These are phyloP conservation scores for Malassezia pachydermatis DNA, from an alignment of 1,284 basidiomycete species.

Conservation along the genomic window DNA sequence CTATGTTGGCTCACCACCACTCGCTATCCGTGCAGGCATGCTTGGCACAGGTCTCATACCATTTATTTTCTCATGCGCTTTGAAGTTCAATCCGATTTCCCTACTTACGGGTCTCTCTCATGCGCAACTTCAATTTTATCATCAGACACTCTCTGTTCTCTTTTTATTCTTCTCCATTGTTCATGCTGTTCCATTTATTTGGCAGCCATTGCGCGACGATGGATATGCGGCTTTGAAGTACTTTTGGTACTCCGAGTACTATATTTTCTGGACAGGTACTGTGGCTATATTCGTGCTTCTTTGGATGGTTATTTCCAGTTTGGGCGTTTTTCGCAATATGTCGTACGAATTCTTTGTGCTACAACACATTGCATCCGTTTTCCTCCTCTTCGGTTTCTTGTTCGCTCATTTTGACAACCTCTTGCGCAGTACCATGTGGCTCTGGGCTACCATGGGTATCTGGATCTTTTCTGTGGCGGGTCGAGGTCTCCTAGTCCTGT, in stretches of 20 bases:
- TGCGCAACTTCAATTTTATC: conserved; percentile 38
- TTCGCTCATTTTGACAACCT: conserved; percentile 14
- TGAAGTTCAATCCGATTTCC: conserved; percentile 40
- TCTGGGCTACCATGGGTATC: conserved; percentile 12
- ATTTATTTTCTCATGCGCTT: conserved; percentile 29
- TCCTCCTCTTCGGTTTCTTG: conserved; percentile 26
- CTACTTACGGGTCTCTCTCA: conserved; percentile 33
- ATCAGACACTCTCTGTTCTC: conserved; percentile 36
- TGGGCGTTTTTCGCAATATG: conserved; percentile 26
- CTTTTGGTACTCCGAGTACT: conserved; percentile 19
- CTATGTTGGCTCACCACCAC: conserved; percentile 29
- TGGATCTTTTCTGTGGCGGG: conserved; percentile 8
- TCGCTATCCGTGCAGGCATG: conserved; percentile 35
- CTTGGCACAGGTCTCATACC: conserved; percentile 36
- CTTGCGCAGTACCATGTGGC: not conserved
- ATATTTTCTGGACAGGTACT: conserved; percentile 32
- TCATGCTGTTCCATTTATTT: conserved; percentile 38
- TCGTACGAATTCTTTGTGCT: conserved; percentile 43
- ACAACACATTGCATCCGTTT: conserved; percentile 29
- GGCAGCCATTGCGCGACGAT: conserved; percentile 25
- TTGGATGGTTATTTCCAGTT: conserved; percentile 28
- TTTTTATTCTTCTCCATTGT: conserved; percentile 35
- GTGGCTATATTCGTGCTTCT: conserved; percentile 28
- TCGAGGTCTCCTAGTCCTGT: conserved; percentile 2
- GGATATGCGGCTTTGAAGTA: conserved; percentile 23